These are phyloP conservation scores for Corymbia citriodora DNA, from an alignment of 441 rosid genomes.

Conservation along the genomic window DNA sequence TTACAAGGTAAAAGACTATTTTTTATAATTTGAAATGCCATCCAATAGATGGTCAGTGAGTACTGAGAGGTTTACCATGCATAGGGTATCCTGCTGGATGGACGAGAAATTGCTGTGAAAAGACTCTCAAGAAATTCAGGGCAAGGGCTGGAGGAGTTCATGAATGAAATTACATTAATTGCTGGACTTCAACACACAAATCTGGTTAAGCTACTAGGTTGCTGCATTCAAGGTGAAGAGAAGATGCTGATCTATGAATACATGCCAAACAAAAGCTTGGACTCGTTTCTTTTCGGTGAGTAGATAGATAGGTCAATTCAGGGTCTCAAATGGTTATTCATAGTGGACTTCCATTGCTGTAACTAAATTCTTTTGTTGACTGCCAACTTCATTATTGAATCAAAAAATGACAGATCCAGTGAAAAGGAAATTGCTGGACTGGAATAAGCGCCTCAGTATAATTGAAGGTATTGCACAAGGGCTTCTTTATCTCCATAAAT, in stretches of 20 bases:
- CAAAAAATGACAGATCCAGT: not conserved
- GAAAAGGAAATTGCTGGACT: slow-evolving; percentile 3
- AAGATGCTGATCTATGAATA: slow-evolving; percentile 12
- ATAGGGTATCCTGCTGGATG: slow-evolving; percentile 8
- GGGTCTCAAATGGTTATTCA: not conserved
- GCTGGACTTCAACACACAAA: slow-evolving; percentile 20
- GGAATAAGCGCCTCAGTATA: not conserved
- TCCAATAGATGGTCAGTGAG: not conserved
- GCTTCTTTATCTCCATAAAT: slow-evolving; percentile 11
- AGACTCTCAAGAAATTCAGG: slow-evolving; percentile 17
- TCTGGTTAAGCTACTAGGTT: slow-evolving; percentile 13
- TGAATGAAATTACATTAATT: slow-evolving; percentile 13
- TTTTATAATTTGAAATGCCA: not conserved
- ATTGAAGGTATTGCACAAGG: slow-evolving; percentile 8
- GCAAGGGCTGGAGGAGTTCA: slow-evolving; percentile 16
- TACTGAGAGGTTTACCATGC: not conserved
- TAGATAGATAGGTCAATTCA: not conserved
- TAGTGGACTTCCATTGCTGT: not conserved
- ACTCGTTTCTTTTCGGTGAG: slow-evolving; percentile 11
- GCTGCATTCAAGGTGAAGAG: slow-evolving; percentile 18
- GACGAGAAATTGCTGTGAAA: slow-evolving; percentile 18
- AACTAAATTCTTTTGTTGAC: not conserved
- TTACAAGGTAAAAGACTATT: slow-evolving; percentile 2
- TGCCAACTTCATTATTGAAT: not conserved
- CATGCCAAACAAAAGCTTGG: slow-evolving; percentile 13